phyloP scores from a whole-genome alignment of 1,284 basidiomycete species.

The Malassezia dermatis region DNA sequence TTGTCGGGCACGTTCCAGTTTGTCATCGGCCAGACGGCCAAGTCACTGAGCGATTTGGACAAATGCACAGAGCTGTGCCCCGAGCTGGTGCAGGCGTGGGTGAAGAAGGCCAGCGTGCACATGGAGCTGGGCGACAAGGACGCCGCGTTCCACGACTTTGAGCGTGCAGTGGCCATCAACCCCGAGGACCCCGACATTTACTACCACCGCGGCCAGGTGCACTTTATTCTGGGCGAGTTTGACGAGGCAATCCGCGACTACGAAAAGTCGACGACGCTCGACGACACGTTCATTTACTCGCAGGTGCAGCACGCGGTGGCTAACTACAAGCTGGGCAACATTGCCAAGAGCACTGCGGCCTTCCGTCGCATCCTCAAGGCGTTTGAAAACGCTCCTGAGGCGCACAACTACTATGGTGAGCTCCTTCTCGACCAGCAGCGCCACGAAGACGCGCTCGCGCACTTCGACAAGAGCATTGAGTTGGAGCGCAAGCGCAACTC shows the following conservation, averaged over 20 bases:
- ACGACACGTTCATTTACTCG: constrained; percentile 76
- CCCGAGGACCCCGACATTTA: constrained; percentile 86
- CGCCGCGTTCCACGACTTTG: constrained; percentile 80
- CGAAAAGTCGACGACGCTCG: constrained; percentile 71
- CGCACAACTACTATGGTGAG: constrained; percentile 65
- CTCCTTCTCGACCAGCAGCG: constrained; percentile 83
- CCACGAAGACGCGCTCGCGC: constrained; percentile 81
- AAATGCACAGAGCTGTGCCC: constrained; percentile 66
- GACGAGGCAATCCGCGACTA: constrained; percentile 78
- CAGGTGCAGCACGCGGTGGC: constrained; percentile 96
- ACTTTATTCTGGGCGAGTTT: constrained; percentile 91
- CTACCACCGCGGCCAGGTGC: constrained; percentile 97
- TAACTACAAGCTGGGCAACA: constrained; percentile 77
- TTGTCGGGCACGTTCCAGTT: constrained; percentile 76
- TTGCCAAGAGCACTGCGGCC: constrained; percentile 71
- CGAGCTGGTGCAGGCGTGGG: constrained; percentile 74
- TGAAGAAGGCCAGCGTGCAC: constrained; percentile 93
- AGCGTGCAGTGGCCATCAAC: constrained; percentile 74
- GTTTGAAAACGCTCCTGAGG: constrained; percentile 36
- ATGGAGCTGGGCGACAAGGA: constrained; percentile 68
- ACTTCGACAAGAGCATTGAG: constrained; percentile 86
- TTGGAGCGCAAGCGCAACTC: constrained; percentile 57
- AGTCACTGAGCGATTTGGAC: constrained; percentile 76
- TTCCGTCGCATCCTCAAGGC: constrained; percentile 56
- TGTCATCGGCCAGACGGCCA: constrained; percentile 70